phyloP scores from a whole-genome alignment of 2,329 filamentous ascomycete species.

The Monilinia laxa region DNA sequence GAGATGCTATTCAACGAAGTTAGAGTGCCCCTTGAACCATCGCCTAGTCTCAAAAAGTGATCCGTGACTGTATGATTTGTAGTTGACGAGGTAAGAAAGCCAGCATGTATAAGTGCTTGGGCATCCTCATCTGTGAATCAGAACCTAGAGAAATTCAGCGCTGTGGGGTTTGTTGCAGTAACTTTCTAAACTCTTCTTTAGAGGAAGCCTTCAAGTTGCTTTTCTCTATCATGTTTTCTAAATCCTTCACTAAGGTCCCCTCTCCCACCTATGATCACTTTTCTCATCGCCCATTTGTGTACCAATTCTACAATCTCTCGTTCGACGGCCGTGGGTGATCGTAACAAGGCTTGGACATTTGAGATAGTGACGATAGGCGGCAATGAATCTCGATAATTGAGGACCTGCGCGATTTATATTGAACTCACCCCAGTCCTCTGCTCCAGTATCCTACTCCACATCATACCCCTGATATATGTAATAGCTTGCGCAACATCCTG shows the following conservation, averaged over 20 bases:
- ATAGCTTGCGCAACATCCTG: slow-evolving; percentile 65
- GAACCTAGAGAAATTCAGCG: slow-evolving; percentile 44
- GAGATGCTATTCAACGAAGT: slow-evolving; percentile 63
- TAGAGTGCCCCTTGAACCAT: slow-evolving; percentile 49
- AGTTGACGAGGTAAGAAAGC: slow-evolving; percentile 61
- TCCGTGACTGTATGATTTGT: slow-evolving; percentile 43
- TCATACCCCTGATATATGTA: slow-evolving; percentile 57
- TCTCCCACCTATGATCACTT: slow-evolving; percentile 60
- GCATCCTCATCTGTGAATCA: slow-evolving; percentile 49
- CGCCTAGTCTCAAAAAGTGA: slow-evolving; percentile 45
- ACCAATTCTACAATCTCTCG: slow-evolving; percentile 64
- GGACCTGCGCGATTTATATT: slow-evolving; percentile 59
- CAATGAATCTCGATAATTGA: slow-evolving; percentile 58
- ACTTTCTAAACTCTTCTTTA: slow-evolving; percentile 51
- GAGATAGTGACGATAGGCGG: slow-evolving; percentile 65
- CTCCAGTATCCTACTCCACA: slow-evolving; percentile 64
- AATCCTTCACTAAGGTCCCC: slow-evolving; percentile 60
- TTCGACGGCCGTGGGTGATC: slow-evolving; percentile 63
- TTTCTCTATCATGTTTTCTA: slow-evolving; percentile 50
- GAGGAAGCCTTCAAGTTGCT: slow-evolving; percentile 45
- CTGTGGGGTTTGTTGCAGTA: slow-evolving; percentile 54
- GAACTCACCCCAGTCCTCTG: slow-evolving; percentile 61
- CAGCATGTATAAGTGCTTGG: slow-evolving; percentile 60
- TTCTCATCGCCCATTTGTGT: slow-evolving; percentile 56
- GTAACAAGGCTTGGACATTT: slow-evolving; percentile 64